Evolutionary conservation across 2,329 filamentous ascomycete genomes (phyloP).

Genomic region (Diaporthe velutina): DNA sequence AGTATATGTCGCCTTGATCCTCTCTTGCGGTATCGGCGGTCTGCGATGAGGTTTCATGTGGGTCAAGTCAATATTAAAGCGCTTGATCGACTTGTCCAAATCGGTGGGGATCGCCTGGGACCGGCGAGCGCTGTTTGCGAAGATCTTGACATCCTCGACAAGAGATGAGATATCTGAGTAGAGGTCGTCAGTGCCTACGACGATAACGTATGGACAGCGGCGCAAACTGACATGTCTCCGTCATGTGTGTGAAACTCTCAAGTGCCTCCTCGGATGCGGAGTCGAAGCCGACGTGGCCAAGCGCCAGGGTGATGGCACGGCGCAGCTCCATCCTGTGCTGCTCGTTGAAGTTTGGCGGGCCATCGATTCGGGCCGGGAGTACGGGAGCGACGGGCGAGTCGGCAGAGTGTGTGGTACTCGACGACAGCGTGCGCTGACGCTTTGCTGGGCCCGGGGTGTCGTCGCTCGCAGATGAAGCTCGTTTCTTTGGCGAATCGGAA

Average conservation of each 20-base stretch:
- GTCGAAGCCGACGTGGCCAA: slow-evolving; percentile 71
- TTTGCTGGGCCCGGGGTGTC: slow-evolving; percentile 48
- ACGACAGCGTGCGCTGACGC: slow-evolving; percentile 45
- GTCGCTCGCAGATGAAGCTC: slow-evolving; percentile 49
- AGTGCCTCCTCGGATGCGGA: slow-evolving; percentile 67
- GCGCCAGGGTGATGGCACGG: slow-evolving; percentile 67
- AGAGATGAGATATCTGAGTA: slow-evolving; percentile 63
- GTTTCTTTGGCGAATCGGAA: slow-evolving; percentile 46
- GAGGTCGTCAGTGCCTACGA: slow-evolving; percentile 3
- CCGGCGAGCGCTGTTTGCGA: slow-evolving; percentile 64
- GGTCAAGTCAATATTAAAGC: slow-evolving; percentile 64
- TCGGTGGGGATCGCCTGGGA: slow-evolving; percentile 67
- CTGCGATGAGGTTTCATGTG: slow-evolving; percentile 69
- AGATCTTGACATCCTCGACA: slow-evolving; percentile 60
- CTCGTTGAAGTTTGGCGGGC: slow-evolving; percentile 44
- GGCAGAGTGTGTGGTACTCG: slow-evolving; percentile 35
- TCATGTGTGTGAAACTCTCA: slow-evolving; percentile 67
- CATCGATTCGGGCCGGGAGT: slow-evolving; percentile 20
- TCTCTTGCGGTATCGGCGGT: slow-evolving; percentile 60
- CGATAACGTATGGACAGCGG: neutral
- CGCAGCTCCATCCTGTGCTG: slow-evolving; percentile 60
- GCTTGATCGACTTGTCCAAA: slow-evolving; percentile 66
- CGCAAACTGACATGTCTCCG: slow-evolving; percentile 67
- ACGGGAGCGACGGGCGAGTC: slow-evolving; percentile 32
- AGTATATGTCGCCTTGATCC: slow-evolving; percentile 54